These are phyloP conservation scores for Talaromyces ruber DNA, from an alignment of 495 filamentous ascomycete genomes.

Conservation along the genomic window DNA sequence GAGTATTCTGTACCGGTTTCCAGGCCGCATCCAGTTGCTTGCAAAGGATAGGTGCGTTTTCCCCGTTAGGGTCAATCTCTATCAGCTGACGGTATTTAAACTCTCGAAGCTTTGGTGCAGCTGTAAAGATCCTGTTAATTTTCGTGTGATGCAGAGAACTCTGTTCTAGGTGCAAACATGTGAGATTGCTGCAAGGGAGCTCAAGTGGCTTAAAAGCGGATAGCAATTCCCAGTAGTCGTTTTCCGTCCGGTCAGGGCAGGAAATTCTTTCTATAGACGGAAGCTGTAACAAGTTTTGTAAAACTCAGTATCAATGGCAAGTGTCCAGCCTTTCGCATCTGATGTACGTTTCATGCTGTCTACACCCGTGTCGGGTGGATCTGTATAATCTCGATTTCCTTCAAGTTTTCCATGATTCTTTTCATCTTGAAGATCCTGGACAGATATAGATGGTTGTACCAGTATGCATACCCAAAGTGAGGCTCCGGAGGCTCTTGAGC, in stretches of 20 bases:
- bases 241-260: neutral
- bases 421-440: neutral
- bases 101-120: neutral
- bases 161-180: neutral
- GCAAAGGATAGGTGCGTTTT: neutral
- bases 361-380: neutral
- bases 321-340: neutral
- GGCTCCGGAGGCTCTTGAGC: neutral
- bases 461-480: neutral
- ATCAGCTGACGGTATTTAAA: neutral
- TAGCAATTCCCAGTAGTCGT: neutral
- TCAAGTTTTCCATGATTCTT: no score
- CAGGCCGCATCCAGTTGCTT: neutral
- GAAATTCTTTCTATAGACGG: neutral
- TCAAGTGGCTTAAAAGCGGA: neutral
- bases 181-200: neutral
- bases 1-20: neutral
- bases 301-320: neutral
- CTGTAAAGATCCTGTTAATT: neutral
- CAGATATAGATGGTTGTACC: neutral
- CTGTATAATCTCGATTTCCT: neutral
- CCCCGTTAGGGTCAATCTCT: neutral
- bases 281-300: neutral
- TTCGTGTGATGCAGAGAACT: neutral
- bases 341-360: neutral